phyloP scores from a whole-genome alignment of 2,329 filamentous ascomycete genomes.

The Fusarium avenaceum region DNA sequence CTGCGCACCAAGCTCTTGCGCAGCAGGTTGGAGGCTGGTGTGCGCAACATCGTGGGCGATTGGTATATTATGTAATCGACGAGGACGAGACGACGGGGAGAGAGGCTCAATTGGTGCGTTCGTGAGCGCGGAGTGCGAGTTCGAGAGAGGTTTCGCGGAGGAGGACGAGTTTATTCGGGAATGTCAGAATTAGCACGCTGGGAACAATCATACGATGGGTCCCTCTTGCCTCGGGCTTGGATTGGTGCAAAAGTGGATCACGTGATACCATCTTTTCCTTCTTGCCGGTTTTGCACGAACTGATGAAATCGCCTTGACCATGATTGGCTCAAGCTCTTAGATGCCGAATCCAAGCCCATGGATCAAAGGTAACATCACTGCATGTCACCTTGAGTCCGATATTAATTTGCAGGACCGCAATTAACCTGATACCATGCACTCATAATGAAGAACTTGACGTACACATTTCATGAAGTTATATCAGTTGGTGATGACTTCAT shows the following conservation, averaged over 20 bases:
- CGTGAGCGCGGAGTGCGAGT: slow-evolving; percentile 44
- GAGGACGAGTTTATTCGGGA: slow-evolving; percentile 46
- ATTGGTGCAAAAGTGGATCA: slow-evolving; percentile 20
- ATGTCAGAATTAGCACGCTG: slow-evolving; percentile 38
- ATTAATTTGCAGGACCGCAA: neutral
- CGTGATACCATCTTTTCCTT: slow-evolving; percentile 21
- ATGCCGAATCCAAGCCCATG: slow-evolving; percentile 5
- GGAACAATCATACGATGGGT: slow-evolving; percentile 52
- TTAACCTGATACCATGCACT: neutral
- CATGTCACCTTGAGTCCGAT: slow-evolving; percentile 1
- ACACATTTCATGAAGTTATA: too few species aligned
- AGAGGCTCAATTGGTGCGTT: slow-evolving; percentile 54
- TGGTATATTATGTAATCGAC: slow-evolving; percentile 33
- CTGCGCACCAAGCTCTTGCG: slow-evolving; percentile 63
- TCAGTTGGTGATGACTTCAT: too few species aligned
- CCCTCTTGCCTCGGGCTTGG: slow-evolving; percentile 26
- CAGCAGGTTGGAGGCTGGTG: slow-evolving; percentile 66
- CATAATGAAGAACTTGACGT: neutral
- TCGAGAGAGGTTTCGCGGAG: slow-evolving; percentile 42
- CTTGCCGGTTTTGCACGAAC: slow-evolving; percentile 38
- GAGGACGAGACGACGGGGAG: slow-evolving; percentile 19
- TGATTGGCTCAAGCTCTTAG: slow-evolving; percentile 31
- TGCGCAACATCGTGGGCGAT: slow-evolving; percentile 66
- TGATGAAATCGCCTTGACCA: slow-evolving; percentile 30
- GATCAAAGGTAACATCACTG: neutral